Percentiles rank a stretch among this genome's conserved stretches.
These are phyloP conservation scores for Glutinoglossum americanum DNA, from an alignment of 495 filamentous ascomycete species.

Conservation along the genomic window DNA sequence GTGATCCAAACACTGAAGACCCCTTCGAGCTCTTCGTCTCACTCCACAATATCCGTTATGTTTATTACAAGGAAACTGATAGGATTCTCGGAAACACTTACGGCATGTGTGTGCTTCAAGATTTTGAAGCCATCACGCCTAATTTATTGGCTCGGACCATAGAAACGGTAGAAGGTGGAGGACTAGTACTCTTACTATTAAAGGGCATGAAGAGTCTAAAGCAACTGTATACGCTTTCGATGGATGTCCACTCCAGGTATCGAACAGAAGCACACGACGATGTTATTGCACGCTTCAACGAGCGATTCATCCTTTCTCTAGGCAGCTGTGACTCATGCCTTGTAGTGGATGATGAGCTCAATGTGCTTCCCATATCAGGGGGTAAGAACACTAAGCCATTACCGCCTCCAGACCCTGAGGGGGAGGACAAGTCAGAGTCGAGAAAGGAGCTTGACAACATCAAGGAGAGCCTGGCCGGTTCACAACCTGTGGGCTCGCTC, in stretches of 20 bases:
- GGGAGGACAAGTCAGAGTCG: conserved; percentile 40
- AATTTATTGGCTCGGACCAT: conserved; percentile 88
- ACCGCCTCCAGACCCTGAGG: conserved; percentile 42
- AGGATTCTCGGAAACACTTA: conserved; percentile 98
- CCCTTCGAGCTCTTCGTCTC: conserved; percentile 97
- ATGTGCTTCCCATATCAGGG: conserved; percentile 91
- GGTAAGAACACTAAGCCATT: conserved; percentile 78
- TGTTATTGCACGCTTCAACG: conserved; percentile 91
- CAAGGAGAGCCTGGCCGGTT: conserved; percentile 68
- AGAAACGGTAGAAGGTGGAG: conserved; percentile 94
- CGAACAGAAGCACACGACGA: conserved; percentile 92
- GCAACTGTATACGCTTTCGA: conserved; percentile 89
- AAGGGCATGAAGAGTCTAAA: conserved; percentile 97
- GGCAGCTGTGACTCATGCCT: conserved; percentile 87
- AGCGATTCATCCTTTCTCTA: conserved; percentile 87
- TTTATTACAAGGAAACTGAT: conserved; percentile 99
- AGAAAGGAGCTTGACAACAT: conserved; percentile 63
- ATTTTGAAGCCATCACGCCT: conserved; percentile 94
- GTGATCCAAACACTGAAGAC: conserved; percentile 89
- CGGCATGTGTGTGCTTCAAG: conserved; percentile 95
- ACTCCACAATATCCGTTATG: conserved; percentile 90
- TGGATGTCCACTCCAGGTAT: conserved; percentile 96
- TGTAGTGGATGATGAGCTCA: conserved; percentile 93
- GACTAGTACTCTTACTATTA: conserved; percentile 69
- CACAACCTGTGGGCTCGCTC: conserved; percentile 67